A percentile compares a stretch with the other conserved stretches of the same genome.
phyloP scores from a whole-genome alignment of 768 basidiomycete species.

The Asterophora parasitica region DNA sequence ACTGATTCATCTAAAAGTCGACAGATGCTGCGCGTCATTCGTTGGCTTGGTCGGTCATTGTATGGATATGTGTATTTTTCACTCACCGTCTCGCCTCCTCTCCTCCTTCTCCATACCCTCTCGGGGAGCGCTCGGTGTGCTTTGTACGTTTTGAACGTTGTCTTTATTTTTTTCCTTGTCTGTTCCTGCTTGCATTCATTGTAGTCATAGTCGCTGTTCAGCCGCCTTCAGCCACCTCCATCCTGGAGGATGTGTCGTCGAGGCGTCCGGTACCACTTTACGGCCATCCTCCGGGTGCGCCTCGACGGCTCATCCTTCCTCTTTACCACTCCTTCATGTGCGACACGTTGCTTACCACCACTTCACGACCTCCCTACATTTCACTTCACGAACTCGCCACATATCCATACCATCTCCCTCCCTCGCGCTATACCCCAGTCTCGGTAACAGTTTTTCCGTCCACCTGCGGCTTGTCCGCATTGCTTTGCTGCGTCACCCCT shows the following conservation, averaged over 20 bases:
- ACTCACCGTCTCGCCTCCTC: constrained; percentile 12
- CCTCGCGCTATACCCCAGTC: constrained; percentile 5
- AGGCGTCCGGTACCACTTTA: constrained; percentile 31
- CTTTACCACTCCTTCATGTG: constrained; percentile 16
- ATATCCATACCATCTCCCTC: constrained; percentile 10
- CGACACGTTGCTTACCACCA: constrained; percentile 16
- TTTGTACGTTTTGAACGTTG: constrained; percentile 1
- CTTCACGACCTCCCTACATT: constrained; percentile 3
- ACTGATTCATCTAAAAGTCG: constrained; percentile 14
- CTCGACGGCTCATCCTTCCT: constrained; percentile 32
- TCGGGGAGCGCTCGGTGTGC: background rate
- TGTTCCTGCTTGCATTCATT: constrained; percentile 17
- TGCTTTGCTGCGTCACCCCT: constrained; percentile 1
- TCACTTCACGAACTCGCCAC: constrained; percentile 8
- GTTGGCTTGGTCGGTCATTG: constrained; percentile 24
- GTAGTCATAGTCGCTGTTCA: constrained; percentile 29
- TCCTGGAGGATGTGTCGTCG: constrained; percentile 29
- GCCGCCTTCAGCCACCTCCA: constrained; percentile 9
- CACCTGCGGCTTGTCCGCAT: constrained; percentile 3
- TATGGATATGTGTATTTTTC: constrained; percentile 26
- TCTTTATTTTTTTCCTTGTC: background rate
- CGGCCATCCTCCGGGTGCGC: constrained; percentile 32
- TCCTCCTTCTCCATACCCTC: constrained; percentile 1
- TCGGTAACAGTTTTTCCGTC: constrained; percentile 4
- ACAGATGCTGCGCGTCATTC: constrained; percentile 35